These are phyloP conservation scores for Aspergillus indologenus DNA, from an alignment of 495 filamentous ascomycete genomes.

Conservation along the genomic window DNA sequence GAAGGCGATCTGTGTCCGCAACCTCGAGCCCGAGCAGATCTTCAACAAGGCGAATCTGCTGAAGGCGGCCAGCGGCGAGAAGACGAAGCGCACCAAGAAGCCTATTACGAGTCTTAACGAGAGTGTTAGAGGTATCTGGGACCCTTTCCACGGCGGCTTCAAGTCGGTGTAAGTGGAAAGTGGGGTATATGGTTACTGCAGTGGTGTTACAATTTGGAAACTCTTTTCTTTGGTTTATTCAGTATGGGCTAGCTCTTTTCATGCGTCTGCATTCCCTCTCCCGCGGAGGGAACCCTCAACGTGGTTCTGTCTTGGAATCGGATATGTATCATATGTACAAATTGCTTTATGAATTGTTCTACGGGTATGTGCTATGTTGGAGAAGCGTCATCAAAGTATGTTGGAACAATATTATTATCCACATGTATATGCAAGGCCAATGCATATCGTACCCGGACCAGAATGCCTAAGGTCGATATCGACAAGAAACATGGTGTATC, in stretches of 20 bases:
- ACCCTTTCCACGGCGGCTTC: slow-evolving; percentile 75
- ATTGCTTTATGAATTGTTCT: slow-evolving; percentile 4
- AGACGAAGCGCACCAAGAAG: slow-evolving; percentile 74
- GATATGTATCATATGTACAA: slow-evolving; percentile 25
- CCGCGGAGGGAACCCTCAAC: slow-evolving; percentile 2
- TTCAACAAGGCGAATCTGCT: slow-evolving; percentile 76
- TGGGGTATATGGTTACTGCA: slow-evolving; percentile 13
- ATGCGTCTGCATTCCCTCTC: slow-evolving; percentile 14
- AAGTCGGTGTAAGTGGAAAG: slow-evolving; percentile 35
- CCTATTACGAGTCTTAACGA: slow-evolving; percentile 82
- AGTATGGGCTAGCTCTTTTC: slow-evolving; percentile 30
- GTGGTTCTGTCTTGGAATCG: slow-evolving; percentile 10
- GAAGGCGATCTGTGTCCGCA: slow-evolving; percentile 84
- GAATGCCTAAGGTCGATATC: not conserved
- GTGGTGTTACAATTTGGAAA: slow-evolving; percentile 23
- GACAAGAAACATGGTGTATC: slow-evolving; percentile 15
- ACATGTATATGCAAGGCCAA: not conserved
- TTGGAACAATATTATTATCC: slow-evolving; percentile 1
- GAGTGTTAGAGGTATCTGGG: slow-evolving; percentile 93
- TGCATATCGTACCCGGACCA: slow-evolving; percentile 5
- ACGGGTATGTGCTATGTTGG: not conserved
- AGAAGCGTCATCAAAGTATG: not conserved
- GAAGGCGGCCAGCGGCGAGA: slow-evolving; percentile 82
- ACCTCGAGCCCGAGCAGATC: slow-evolving; percentile 76
- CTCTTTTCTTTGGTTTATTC: slow-evolving; percentile 33